Percentiles rank a stretch among this genome's conserved stretches.
These are phyloP conservation scores for Rutstroemia sp. DNA, from an alignment of 2,329 filamentous ascomycete genomes.

Conservation along the genomic window DNA sequence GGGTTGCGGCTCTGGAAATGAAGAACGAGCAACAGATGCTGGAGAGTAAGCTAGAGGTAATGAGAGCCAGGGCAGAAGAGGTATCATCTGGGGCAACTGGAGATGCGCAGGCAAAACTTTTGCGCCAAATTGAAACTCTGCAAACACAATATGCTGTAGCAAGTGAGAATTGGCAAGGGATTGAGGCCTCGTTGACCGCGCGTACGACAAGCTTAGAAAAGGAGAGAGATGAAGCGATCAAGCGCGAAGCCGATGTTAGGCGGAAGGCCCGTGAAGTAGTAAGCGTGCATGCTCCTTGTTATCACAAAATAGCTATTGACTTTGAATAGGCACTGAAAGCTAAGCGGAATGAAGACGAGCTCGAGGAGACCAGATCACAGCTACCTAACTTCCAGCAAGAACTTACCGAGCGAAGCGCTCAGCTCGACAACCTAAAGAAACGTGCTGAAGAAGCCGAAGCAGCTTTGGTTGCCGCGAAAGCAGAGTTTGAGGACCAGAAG, in stretches of 20 bases:
- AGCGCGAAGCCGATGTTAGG: constrained; percentile 78
- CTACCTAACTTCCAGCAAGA: constrained; percentile 60
- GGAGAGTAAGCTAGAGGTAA: constrained; percentile 83
- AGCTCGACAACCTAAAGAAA: constrained; percentile 54
- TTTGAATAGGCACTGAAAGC: constrained; percentile 52
- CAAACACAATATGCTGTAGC: constrained; percentile 93
- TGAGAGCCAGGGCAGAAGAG: constrained; percentile 82
- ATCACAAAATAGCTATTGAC: constrained; percentile 23
- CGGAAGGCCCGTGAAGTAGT: constrained; percentile 84
- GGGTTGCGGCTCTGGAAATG: constrained; percentile 65
- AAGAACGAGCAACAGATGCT: constrained; percentile 69
- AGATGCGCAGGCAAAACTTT: constrained; percentile 79
- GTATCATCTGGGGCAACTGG: constrained; percentile 74
- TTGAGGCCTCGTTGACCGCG: constrained; percentile 77
- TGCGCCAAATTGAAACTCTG: constrained; percentile 89
- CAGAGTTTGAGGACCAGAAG: constrained; percentile 51
- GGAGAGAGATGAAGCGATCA: constrained; percentile 79
- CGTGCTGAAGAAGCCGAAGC: constrained; percentile 60
- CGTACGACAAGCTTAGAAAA: constrained; percentile 74
- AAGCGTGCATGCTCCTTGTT: constrained; percentile 31
- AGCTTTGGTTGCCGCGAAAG: constrained; percentile 50
- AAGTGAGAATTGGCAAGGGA: constrained; percentile 95
- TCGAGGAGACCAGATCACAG: constrained; percentile 61
- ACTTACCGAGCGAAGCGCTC: constrained; percentile 49
- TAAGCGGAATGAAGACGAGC: constrained; percentile 64